Base-by-base conservation (phyloP, 1,284 basidiomycete genomes). In the Mycena citricolor region DNA sequence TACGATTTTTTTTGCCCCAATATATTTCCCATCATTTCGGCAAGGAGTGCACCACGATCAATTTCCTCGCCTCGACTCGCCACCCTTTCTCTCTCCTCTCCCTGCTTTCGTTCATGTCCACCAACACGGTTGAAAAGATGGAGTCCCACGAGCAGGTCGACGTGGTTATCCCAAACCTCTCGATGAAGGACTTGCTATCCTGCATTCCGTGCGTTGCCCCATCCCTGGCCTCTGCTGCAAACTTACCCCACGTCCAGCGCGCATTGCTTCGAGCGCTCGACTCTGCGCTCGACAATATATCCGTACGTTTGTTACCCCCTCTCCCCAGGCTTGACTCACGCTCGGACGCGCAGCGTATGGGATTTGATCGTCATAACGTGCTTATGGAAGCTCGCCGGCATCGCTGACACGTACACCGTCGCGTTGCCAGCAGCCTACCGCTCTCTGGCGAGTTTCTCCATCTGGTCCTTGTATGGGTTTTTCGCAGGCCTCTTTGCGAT, bases 241-340 rank as follows among this genome's bases (percentile, higher is more conserved):
- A n/a, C n/a, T n/a, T n/a, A n/a, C n/a, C n/a, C n/a, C n/a, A n/a
- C n/a, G 31, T 47, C 26, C 49, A 86, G 87, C 5, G 64, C 81
- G 4, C 87, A 90, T 68, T 93, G 90, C 71, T 88, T 80, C 68
- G 74, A 92, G 68, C 81, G 90, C 54, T 89, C 84, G 1, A 80
- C 84, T 1, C 50, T 89, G 59, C 69, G 73, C 56, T 90, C 88
- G 31, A 77, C 74, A 26, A 60, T 74, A 51, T 91, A 92, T 64
- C 67, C 91, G 79, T 81, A 54, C 47, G 67, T 61, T 13, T 30
- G 17, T 41, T 39, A 17, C 14, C 41, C 11, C 12, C 14, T 22
- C 19, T 25, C 32, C 19, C 16, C 4, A 21, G 43, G 25, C 36
- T 47, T 56, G 38, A 51, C 42, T 51, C 23, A 39, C 37, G 33